Evolutionary conservation across 2,329 filamentous ascomycete species (phyloP).

Genomic region (Fusarium sterilihyphosum): DNA sequence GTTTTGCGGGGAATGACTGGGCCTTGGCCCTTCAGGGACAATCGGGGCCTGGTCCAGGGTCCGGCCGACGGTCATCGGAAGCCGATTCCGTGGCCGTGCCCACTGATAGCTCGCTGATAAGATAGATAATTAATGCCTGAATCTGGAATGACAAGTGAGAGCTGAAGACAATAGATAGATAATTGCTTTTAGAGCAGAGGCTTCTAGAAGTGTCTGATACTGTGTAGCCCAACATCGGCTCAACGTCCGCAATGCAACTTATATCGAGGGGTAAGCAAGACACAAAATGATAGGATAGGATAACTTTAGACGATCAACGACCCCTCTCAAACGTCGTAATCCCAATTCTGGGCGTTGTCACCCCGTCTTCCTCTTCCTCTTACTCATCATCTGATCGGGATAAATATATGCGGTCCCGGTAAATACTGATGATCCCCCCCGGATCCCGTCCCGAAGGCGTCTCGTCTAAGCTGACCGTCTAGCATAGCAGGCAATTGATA

Average conservation of each 20-base stretch:
- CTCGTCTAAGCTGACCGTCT: not conserved
- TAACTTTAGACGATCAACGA: not conserved
- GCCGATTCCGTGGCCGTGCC: slow-evolving; percentile 24
- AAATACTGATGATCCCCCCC: slow-evolving; percentile 5
- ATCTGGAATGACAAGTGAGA: slow-evolving; percentile 1
- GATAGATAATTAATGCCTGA: not conserved
- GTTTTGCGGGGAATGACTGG: slow-evolving; percentile 30
- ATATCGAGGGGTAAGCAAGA: slow-evolving; percentile 9
- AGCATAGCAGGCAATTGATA: not conserved
- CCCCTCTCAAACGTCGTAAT: slow-evolving; percentile 1
- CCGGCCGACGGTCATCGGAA: slow-evolving; percentile 25
- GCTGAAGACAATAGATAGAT: not conserved
- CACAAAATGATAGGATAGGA: not conserved
- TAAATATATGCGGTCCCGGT: slow-evolving; percentile 1
- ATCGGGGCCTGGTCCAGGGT: not conserved
- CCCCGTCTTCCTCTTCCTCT: not conserved
- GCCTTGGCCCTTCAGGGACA: not conserved
- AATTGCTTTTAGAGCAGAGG: not conserved
- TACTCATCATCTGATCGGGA: slow-evolving; percentile 35
- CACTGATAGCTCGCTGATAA: slow-evolving; percentile 10
- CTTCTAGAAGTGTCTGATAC: not conserved
- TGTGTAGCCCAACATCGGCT: not conserved
- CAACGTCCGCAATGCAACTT: not conserved
- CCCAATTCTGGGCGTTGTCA: not conserved
- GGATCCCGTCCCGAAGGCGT: slow-evolving; percentile 22